These are phyloP conservation scores for Aureobasidium lini DNA, from an alignment of 2,329 filamentous ascomycete species.

Conservation along the genomic window DNA sequence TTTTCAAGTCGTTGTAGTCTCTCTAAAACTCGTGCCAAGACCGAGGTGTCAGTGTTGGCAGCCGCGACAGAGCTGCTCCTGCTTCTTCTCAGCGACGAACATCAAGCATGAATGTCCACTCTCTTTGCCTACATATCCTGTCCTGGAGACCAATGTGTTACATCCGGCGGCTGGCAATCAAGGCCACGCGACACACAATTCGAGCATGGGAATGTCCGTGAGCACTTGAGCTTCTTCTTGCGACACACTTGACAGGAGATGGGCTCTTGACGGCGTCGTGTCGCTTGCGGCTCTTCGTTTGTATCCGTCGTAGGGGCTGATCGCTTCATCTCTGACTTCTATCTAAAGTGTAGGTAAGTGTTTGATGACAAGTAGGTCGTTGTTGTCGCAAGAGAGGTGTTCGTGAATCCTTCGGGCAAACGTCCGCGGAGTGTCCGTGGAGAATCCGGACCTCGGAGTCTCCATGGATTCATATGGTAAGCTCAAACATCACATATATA, in stretches of 20 bases:
- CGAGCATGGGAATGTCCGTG: constrained; percentile 19
- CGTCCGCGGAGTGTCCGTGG: neutral
- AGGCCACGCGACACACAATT: constrained; percentile 21
- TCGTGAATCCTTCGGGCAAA: neutral
- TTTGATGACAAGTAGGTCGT: too few relatives aligned
- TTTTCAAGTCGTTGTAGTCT: constrained; percentile 4
- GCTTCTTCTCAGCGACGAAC: neutral
- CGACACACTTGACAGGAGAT: constrained; percentile 22
- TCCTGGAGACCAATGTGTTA: neutral
- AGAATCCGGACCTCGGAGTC: neutral
- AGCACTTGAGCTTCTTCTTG: constrained; percentile 20
- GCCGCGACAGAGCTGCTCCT: neutral
- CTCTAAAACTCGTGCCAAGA: constrained; percentile 4
- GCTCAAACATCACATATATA: neutral
- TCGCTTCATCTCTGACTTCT: neutral
- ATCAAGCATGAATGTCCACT: too few relatives aligned
- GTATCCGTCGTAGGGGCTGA: neutral
- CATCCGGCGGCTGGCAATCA: constrained; percentile 15
- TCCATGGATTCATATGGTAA: neutral
- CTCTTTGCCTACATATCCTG: neutral
- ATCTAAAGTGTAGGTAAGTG: too few relatives aligned
- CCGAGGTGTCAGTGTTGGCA: neutral
- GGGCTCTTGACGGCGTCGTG: constrained; percentile 22
- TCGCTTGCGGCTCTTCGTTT: neutral
- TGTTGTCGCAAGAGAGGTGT: neutral